Evolutionary conservation across 2,329 filamentous ascomycete genomes (phyloP).

Genomic region (Dothiorella sarmentorum): DNA sequence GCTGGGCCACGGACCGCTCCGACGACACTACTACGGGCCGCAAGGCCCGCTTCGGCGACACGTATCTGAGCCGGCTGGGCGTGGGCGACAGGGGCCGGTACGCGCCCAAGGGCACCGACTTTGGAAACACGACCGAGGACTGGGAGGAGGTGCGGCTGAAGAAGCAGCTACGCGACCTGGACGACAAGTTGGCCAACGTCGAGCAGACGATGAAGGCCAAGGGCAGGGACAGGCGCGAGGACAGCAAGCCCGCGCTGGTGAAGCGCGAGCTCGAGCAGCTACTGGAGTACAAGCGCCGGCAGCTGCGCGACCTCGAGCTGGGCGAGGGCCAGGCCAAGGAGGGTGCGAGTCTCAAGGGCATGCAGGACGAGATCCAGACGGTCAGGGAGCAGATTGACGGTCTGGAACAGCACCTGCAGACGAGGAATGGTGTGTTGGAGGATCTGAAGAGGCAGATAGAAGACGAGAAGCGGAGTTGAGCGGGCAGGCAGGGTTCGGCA

Average conservation of each 20-base stretch:
- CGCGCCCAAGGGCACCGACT: slow-evolving; percentile 83
- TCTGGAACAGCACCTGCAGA: slow-evolving; percentile 75
- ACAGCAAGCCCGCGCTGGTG: slow-evolving; percentile 82
- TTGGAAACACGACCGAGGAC: slow-evolving; percentile 80
- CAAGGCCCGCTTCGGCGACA: slow-evolving; percentile 96
- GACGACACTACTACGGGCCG: slow-evolving; percentile 79
- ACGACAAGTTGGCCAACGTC: slow-evolving; percentile 80
- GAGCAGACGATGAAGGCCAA: slow-evolving; percentile 63
- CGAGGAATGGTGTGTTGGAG: slow-evolving; percentile 70
- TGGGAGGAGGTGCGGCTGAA: slow-evolving; percentile 97
- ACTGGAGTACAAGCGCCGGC: slow-evolving; percentile 87
- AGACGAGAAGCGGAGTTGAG: slow-evolving; percentile 61
- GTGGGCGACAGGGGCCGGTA: slow-evolving; percentile 68
- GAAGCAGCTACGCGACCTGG: slow-evolving; percentile 85
- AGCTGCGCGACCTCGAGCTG: slow-evolving; percentile 70
- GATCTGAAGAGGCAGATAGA: slow-evolving; percentile 81
- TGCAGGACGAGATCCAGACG: slow-evolving; percentile 80
- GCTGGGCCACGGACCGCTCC: slow-evolving; percentile 76
- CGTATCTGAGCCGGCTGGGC: slow-evolving; percentile 88
- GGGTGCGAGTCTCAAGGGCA: slow-evolving; percentile 70
- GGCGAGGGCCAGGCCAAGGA: slow-evolving; percentile 65
- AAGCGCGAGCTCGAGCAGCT: slow-evolving; percentile 93
- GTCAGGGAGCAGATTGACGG: slow-evolving; percentile 95
- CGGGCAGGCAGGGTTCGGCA: neutral
- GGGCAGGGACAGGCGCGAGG: slow-evolving; percentile 58